Conservation (phyloP, 148 eudicot species). For the Cornus suecica region DNA sequence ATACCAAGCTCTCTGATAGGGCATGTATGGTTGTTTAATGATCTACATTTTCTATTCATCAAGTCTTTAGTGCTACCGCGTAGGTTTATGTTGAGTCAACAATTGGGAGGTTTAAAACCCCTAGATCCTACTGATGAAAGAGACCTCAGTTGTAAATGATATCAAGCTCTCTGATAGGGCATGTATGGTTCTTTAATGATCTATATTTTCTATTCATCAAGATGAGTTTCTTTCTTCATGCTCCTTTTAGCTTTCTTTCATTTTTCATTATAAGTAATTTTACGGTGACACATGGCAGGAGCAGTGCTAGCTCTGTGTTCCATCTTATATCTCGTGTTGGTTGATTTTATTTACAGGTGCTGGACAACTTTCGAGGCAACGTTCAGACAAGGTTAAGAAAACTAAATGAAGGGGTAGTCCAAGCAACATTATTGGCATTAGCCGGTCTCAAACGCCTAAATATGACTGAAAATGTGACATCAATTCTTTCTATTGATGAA, state of each 20-base stretch:
- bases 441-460: slow-evolving; percentile 84
- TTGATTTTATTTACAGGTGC: slow-evolving; percentile 48
- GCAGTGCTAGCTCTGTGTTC: slow-evolving; percentile 4
- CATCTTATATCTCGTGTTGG: slow-evolving; percentile 4
- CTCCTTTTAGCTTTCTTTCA: slow-evolving; percentile 1
- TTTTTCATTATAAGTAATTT: background rate
- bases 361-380: slow-evolving; percentile 92
- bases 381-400: slow-evolving; percentile 87
- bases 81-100: background rate
- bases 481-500: slow-evolving; percentile 78
- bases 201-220: slow-evolving; percentile 5
- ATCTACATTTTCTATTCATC: no score
- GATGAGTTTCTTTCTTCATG: background rate
- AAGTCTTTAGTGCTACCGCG: background rate
- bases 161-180: background rate
- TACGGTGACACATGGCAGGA: background rate
- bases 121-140: background rate
- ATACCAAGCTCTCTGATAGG: slow-evolving; percentile 3
- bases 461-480: slow-evolving; percentile 81
- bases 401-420: slow-evolving; percentile 72
- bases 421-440: slow-evolving; percentile 85
- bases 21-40: background rate
- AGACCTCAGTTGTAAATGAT: background rate
- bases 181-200: background rate
- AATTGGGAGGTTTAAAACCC: background rate